Evolutionary conservation across 257 asterid genomes (phyloP), one percentile per base, ranked within the genome.

Genomic region (Craterostigma plantagineum): DNA sequence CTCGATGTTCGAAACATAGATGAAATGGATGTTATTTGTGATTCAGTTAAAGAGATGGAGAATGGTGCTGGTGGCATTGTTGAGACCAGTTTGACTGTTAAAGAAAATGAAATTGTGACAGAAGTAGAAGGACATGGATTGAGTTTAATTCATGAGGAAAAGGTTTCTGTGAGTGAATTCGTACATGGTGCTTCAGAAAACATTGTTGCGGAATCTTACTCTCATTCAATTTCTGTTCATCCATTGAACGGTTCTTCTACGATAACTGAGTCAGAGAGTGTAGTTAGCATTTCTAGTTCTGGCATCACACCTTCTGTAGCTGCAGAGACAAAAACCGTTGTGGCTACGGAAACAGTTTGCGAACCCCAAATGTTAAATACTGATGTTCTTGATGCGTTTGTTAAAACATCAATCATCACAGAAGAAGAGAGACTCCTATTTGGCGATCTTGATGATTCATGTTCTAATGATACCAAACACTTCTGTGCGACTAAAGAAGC

Each of bases 391-490:
- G 47, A 45, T 34, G 49, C 59, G n/a, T 36, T 42, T 18, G 55
- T 48, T 7, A 51, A 48, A 43, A 54, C 61, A 37, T 50, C 81
- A 50, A 66, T 57, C 50, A 63, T 50, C 59, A 60, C 68, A 23
- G 69, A 63, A 51, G 70, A 65, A 61, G 81, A 77, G 57, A 71
- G 69, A 47, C 72, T 68, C 53, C 30, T 77, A 14, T 75, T 72
- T 35, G 92, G 78, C 6, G 62, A 70, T 52, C 51, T 74, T 34
- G 93, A 84, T 59, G 81, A 53, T 23, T 23, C 30, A 6, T 23
- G 30, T 6, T 23, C 30, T 23, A 23, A 23, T 23, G 30, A 6
- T 23, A 6, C 30, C 30, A 23, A 23, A 23, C 30, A 2, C 30
- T 23, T 23, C 30, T 23, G 30, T 23, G 2, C 30, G 6, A 6